These are phyloP conservation scores for Anthracocystis setariae DNA, from an alignment of 1,284 basidiomycete genomes.

Conservation along the genomic window DNA sequence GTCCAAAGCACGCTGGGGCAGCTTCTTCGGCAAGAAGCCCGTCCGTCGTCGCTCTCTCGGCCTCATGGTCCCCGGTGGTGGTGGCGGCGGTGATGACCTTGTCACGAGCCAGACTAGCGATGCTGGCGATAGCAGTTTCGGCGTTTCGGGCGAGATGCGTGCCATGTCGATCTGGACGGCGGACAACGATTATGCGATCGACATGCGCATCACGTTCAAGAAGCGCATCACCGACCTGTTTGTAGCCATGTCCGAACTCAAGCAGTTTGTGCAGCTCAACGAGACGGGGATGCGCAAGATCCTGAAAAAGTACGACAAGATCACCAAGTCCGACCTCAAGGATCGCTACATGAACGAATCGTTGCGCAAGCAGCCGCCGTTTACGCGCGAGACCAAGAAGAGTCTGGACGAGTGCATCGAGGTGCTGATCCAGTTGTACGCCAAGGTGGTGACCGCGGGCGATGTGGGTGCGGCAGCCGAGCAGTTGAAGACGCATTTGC, in stretches of 20 bases:
- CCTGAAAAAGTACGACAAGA: constrained; percentile 98
- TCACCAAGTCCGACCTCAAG: constrained; percentile 86
- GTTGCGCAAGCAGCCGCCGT: constrained; percentile 72
- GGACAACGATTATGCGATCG: constrained; percentile 84
- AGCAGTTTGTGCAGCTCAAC: constrained; percentile 93
- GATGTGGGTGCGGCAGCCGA: constrained; percentile 79
- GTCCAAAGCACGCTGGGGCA: constrained; percentile 36
- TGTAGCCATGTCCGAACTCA: constrained; percentile 78
- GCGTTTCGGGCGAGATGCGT: constrained; percentile 26
- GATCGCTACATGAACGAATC: constrained; percentile 80
- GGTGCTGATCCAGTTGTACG: constrained; percentile 79
- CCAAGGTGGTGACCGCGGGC: constrained; percentile 84
- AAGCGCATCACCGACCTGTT: constrained; percentile 88
- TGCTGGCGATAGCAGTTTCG: constrained; percentile 45
- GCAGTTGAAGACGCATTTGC: constrained; percentile 86
- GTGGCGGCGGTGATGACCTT: constrained; percentile 18
- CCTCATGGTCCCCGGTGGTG: constrained; percentile 25
- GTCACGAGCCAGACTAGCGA: constrained; percentile 45
- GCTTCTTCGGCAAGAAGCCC: constrained; percentile 50
- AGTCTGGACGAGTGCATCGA: constrained; percentile 74
- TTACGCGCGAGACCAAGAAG: constrained; percentile 72
- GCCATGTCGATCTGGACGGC: constrained; percentile 77
- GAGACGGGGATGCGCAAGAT: constrained; percentile 95
- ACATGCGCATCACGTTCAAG: constrained; percentile 89
- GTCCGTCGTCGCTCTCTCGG: constrained; percentile 47